phyloP scores from a whole-genome alignment of 108 stramenopile genomes.

The Skeletonema menzelii region DNA sequence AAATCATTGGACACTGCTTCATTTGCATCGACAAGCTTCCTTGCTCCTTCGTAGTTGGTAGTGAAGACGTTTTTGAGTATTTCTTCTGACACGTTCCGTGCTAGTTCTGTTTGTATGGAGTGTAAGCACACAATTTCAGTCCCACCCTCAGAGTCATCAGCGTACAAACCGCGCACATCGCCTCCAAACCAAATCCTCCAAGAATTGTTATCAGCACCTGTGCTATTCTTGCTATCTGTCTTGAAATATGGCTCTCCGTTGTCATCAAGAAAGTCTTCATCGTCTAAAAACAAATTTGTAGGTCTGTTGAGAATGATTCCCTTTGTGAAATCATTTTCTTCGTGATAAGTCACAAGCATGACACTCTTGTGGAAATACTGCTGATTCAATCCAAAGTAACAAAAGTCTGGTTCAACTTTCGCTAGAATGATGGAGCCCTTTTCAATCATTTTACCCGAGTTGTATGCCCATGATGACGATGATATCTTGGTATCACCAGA shows the following conservation, averaged over 20 bases:
- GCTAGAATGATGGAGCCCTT: constrained; percentile 46
- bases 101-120: constrained; percentile 25
- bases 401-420: constrained; percentile 37
- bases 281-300: constrained; percentile 27
- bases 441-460: constrained; percentile 43
- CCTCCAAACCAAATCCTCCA: constrained; percentile 65
- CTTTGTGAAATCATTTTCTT: constrained; percentile 54
- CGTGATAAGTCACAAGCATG: constrained; percentile 56
- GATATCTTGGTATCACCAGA: neutral
- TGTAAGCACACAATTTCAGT: constrained; percentile 53
- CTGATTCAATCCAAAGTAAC: constrained; percentile 50
- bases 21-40: constrained; percentile 33
- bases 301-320: constrained; percentile 63
- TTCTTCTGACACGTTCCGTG: constrained; percentile 40
- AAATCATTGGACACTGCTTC: constrained; percentile 35
- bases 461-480: constrained; percentile 44
- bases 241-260: constrained; percentile 15
- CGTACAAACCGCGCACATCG: constrained; percentile 43
- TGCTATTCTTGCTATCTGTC: constrained; percentile 2
- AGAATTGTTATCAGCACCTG: neutral
- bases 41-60: constrained; percentile 50
- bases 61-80: constrained; percentile 43
- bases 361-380: constrained; percentile 68
- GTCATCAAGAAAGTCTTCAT: constrained; percentile 40
- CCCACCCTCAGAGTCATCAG: constrained; percentile 8